These are phyloP conservation scores for Phlebiopsis gigantea DNA, from an alignment of 768 basidiomycete species.

Conservation along the genomic window DNA sequence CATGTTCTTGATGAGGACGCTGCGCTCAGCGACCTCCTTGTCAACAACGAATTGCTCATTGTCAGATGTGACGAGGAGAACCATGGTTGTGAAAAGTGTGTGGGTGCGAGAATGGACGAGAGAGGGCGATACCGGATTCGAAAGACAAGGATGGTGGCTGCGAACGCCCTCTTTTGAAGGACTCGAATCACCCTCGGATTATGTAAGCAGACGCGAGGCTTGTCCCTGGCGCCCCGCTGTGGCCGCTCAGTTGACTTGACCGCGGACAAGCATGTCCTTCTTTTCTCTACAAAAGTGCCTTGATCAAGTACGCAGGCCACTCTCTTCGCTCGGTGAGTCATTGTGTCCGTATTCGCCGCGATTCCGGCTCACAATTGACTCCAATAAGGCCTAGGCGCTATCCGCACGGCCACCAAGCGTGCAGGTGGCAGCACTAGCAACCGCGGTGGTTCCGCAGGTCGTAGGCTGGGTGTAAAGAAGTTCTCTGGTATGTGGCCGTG, in stretches of 20 bases:
- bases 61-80: slow-evolving; percentile 89
- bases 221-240: slow-evolving; percentile 1
- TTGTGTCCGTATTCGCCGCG: slow-evolving; percentile 8
- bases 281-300: slow-evolving; percentile 37
- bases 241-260: not conserved
- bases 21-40: slow-evolving; percentile 91
- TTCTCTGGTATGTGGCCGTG: slow-evolving; percentile 67
- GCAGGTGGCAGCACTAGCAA: slow-evolving; percentile 94
- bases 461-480: slow-evolving; percentile 92
- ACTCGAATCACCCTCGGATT: slow-evolving; percentile 4
- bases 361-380: not conserved
- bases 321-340: too few species aligned
- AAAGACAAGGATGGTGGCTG: not conserved
- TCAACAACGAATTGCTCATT: slow-evolving; percentile 93
- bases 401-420: slow-evolving; percentile 93
- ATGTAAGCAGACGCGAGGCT: slow-evolving; percentile 14
- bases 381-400: slow-evolving; percentile 45
- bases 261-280: slow-evolving; percentile 39
- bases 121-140: slow-evolving; percentile 3
- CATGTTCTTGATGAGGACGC: slow-evolving; percentile 99
- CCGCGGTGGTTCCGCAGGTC: slow-evolving; percentile 88
- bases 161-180: slow-evolving; percentile 1
- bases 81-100: slow-evolving; percentile 38
- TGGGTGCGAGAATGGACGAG: slow-evolving; percentile 21
- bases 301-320: too few species aligned